A percentile compares a stretch with the other conserved stretches of the same genome.
These are phyloP conservation scores for Coemansia brasiliensis DNA, from an alignment of 192 early-diverging fungal genomes.

Conservation along the genomic window DNA sequence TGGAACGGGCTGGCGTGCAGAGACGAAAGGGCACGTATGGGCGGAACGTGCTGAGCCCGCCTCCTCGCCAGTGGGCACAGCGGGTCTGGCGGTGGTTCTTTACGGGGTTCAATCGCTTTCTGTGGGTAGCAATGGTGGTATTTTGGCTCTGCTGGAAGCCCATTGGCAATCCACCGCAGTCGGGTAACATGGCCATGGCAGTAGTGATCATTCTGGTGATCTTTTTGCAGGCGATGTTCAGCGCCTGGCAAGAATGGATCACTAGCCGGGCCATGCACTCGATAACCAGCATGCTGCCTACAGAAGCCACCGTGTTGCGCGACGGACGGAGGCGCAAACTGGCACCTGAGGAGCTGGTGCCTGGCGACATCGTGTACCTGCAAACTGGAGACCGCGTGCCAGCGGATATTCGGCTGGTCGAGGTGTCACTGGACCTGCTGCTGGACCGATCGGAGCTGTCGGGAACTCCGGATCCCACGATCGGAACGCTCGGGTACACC, in stretches of 20 bases:
- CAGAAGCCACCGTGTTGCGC: slow-evolving; percentile 66
- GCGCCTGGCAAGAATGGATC: slow-evolving; percentile 70
- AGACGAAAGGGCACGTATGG: slow-evolving; percentile 11
- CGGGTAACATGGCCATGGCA: slow-evolving; percentile 61
- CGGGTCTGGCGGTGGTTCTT: slow-evolving; percentile 54
- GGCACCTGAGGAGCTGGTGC: slow-evolving; percentile 61
- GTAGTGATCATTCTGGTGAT: slow-evolving; percentile 66
- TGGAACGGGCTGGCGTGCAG: slow-evolving; percentile 21
- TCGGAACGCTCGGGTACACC: slow-evolving; percentile 62
- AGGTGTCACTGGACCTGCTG: slow-evolving; percentile 62
- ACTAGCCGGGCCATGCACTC: slow-evolving; percentile 68
- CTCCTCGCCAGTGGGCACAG: slow-evolving; percentile 3
- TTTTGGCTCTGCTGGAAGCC: slow-evolving; percentile 68
- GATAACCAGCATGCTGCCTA: slow-evolving; percentile 70
- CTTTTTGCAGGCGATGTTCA: slow-evolving; percentile 66
- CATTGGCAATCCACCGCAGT: slow-evolving; percentile 57
- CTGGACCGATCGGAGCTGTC: slow-evolving; percentile 82
- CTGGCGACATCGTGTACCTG: slow-evolving; percentile 74
- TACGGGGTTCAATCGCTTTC: slow-evolving; percentile 69
- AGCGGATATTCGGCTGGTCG: slow-evolving; percentile 71
- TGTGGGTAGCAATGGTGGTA: slow-evolving; percentile 69
- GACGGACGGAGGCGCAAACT: slow-evolving; percentile 58
- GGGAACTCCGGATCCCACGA: slow-evolving; percentile 70
- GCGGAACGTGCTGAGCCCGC: slow-evolving; percentile 16
- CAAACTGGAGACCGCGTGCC: slow-evolving; percentile 71